Evolutionary conservation across 352 stramenopile species (phyloP).

Genomic region (Globisporangium emineosum): DNA sequence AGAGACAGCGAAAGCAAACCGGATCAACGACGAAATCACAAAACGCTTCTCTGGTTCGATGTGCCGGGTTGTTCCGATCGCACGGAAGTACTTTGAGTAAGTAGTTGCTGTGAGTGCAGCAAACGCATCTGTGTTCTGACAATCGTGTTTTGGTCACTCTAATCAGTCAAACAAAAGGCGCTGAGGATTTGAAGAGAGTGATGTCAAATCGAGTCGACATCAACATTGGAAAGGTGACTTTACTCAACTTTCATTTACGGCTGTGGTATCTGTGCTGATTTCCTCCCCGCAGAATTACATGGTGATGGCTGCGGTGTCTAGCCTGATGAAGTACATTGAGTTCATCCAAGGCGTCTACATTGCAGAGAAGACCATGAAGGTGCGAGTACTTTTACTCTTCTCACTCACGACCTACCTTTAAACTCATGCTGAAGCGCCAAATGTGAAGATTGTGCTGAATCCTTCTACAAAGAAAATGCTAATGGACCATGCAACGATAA

Average conservation of each 20-base stretch:
- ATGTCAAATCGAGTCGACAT: constrained; percentile 82
- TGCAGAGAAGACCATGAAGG: constrained; percentile 80
- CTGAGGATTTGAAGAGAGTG: constrained; percentile 79
- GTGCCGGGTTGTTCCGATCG: constrained; percentile 64
- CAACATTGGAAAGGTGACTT: constrained; percentile 65
- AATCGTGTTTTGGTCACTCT: background rate
- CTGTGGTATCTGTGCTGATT: background rate
- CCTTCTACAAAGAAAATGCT: constrained; percentile 69
- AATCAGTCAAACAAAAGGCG: constrained; percentile 75
- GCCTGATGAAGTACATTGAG: constrained; percentile 84
- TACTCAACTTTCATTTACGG: background rate
- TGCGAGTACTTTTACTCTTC: constrained; percentile 15
- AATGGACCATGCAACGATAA: constrained; percentile 83
- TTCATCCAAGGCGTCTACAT: constrained; percentile 86
- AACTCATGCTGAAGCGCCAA: background rate
- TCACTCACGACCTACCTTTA: background rate
- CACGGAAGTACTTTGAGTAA: constrained; percentile 80
- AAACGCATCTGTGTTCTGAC: background rate
- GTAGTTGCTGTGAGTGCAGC: background rate
- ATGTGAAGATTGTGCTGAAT: constrained; percentile 64
- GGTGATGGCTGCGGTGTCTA: constrained; percentile 74
- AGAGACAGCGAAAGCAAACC: constrained; percentile 48
- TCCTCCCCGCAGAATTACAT: constrained; percentile 65
- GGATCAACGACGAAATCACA: constrained; percentile 68
- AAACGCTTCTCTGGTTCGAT: constrained; percentile 52